A percentile compares a stretch with the other conserved stretches of the same genome.
Conservation (phyloP, 2,329 filamentous ascomycete species). For the Penicillium paneum region DNA sequence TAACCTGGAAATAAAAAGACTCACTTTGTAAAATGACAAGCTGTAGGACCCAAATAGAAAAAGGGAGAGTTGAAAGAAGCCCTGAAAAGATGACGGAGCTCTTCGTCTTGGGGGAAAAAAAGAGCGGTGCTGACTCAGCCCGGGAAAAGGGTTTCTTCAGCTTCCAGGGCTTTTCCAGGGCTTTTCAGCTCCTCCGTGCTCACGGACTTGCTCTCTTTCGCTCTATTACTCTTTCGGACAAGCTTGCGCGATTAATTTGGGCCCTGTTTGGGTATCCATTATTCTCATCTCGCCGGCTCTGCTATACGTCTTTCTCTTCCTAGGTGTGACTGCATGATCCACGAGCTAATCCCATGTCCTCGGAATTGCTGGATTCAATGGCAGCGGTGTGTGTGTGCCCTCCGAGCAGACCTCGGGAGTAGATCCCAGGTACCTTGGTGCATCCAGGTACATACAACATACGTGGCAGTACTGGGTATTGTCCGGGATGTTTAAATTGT, state of each 20-base stretch:
- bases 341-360: not conserved
- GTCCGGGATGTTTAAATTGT: not conserved
- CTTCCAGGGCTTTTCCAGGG: too few relatives aligned
- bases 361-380: slow-evolving; percentile 4
- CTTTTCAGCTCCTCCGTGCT: too few relatives aligned
- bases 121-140: slow-evolving; percentile 1
- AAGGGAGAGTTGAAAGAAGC: not conserved
- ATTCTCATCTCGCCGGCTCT: not conserved
- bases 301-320: not conserved
- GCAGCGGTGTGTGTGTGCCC: slow-evolving; percentile 10
- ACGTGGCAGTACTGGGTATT: not conserved
- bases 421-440: not conserved
- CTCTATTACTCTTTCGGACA: not conserved
- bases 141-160: not conserved
- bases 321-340: slow-evolving; percentile 1
- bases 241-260: not conserved
- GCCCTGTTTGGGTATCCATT: not conserved
- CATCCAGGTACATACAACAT: not conserved
- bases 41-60: slow-evolving; percentile 3
- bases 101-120: slow-evolving; percentile 1
- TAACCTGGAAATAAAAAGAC: slow-evolving; percentile 10
- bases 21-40: slow-evolving; percentile 8
- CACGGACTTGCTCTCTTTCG: not conserved
- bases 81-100: not conserved
- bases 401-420: not conserved